Base-by-base conservation (phyloP, 2,329 filamentous ascomycete genomes). In the Zymoseptoria tritici region DNA sequence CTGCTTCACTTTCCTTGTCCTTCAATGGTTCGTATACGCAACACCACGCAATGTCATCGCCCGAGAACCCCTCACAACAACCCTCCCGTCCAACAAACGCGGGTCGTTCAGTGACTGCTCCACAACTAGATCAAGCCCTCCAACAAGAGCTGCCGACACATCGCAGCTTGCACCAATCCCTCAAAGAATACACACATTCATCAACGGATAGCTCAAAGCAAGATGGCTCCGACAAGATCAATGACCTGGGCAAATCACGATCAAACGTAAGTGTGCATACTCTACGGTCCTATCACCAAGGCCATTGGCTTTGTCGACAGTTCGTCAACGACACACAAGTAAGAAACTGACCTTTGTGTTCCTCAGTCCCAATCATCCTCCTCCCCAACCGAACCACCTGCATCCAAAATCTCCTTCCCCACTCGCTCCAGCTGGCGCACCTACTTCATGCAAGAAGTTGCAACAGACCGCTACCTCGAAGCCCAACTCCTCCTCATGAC, bases 401-500 rank as follows among this genome's bases (percentile, higher is more conserved):
- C 50, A 9, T 52, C 50, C 22, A 21, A 5, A 9, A 4, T 16
- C 36, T 22, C 16, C 50, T 52, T 52, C 7, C 22, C 50, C 7
- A 52, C 16, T 20, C n/a, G 50, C 11, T 5, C 24, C 31, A 62
- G 62, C 52, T 67, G 65, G 65, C 59, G 57, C n/a, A 64, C 63
- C 6, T 66, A 66, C 36, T 63, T 70, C 54, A 57, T 63, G 36
- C 69, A 71, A 60, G 65, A 68, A 52, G 64, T 71, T 13, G 65
- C 64, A 6, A 57, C 60, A 13, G 65, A 70, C 61, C 62, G 62
- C 22, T 65, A 60, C 29, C 61, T 66, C 13, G 67, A 70, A 52
- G 51, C 56, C 6, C 67, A 72, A 60, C 63, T 71, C 16, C 65
- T 70, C 21, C 56, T 67, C 24, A 64, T 72, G 62, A 70, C 66